Percentiles rank a stretch among this genome's conserved stretches.
phyloP scores from a whole-genome alignment of 305 asterid species.

The Stenogyne calaminthoides region DNA sequence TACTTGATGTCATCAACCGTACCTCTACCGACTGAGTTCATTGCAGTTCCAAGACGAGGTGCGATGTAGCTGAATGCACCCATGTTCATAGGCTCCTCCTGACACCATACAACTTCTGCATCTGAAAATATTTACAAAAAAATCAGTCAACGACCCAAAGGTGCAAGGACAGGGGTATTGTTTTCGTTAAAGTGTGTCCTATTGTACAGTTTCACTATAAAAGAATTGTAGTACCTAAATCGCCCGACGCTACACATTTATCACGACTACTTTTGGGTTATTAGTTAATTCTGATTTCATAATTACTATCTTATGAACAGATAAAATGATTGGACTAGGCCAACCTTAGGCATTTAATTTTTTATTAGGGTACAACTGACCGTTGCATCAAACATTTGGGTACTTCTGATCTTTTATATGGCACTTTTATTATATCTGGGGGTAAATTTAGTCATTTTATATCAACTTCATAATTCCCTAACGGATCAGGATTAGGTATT shows the following conservation, averaged over 20 bases:
- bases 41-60: constrained; percentile 84
- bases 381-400: not conserved
- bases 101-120: constrained; percentile 96
- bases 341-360: not conserved
- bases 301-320: not conserved
- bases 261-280: not conserved
- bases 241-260: too few species aligned
- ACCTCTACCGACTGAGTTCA: constrained; percentile 79
- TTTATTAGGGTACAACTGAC: not conserved
- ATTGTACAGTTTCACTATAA: too few species aligned
- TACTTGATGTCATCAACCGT: constrained; percentile 78
- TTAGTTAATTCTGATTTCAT: not conserved
- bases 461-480: not conserved
- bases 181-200: too few species aligned
- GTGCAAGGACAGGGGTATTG: too few species aligned
- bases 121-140: constrained; percentile 49
- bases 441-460: not conserved
- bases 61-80: constrained; percentile 79
- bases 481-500: not conserved
- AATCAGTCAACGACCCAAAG: not conserved
- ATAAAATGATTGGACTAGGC: not conserved
- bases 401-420: not conserved
- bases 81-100: constrained; percentile 99
- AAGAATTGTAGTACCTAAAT: too few species aligned
- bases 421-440: not conserved